A percentile compares a stretch with the other conserved stretches of the same genome.
Evolutionary conservation across 192 early-diverging fungal genomes (phyloP).

Genomic region (Chytriomyces confervae): DNA sequence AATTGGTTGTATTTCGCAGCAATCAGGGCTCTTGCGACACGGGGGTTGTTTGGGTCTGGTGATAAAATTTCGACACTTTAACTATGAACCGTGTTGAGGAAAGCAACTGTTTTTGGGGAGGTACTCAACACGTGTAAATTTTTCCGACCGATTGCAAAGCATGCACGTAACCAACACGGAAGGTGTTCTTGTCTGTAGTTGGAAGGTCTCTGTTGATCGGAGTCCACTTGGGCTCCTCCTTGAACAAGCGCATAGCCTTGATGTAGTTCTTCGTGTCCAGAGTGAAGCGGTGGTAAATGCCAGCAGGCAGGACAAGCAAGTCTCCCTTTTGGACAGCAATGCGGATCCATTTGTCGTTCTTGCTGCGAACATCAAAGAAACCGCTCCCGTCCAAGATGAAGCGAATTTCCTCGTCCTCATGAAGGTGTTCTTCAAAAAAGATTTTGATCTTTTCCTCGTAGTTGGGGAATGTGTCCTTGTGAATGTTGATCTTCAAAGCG

Average conservation of each 20-base stretch:
- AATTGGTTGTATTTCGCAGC: conserved; percentile 78
- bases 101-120: conserved; percentile 66
- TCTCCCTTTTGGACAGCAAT: conserved; percentile 77
- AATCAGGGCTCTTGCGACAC: conserved; percentile 70
- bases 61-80: conserved; percentile 37
- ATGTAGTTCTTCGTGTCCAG: conserved; percentile 88
- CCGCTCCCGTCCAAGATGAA: conserved; percentile 90
- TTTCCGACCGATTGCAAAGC: conserved; percentile 28
- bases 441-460: conserved; percentile 94
- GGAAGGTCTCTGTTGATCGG: conserved; percentile 26
- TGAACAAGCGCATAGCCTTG: conserved; percentile 78
- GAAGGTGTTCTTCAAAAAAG: conserved; percentile 83
- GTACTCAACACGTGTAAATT: conserved; percentile 42
- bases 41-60: conserved; percentile 68
- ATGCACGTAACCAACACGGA: conserved; percentile 27
- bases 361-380: conserved; percentile 77
- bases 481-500: conserved; percentile 76
- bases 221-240: conserved; percentile 41
- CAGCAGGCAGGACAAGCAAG: conserved; percentile 90
- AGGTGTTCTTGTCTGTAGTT: conserved; percentile 30
- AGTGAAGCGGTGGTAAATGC: conserved; percentile 97
- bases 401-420: conserved; percentile 85
- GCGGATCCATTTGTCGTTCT: conserved; percentile 85
- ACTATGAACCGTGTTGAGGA: conserved; percentile 76
- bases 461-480: conserved; percentile 77